These are phyloP conservation scores for Trichoderma reesei DNA, from an alignment of 495 filamentous ascomycete genomes.

Conservation along the genomic window DNA sequence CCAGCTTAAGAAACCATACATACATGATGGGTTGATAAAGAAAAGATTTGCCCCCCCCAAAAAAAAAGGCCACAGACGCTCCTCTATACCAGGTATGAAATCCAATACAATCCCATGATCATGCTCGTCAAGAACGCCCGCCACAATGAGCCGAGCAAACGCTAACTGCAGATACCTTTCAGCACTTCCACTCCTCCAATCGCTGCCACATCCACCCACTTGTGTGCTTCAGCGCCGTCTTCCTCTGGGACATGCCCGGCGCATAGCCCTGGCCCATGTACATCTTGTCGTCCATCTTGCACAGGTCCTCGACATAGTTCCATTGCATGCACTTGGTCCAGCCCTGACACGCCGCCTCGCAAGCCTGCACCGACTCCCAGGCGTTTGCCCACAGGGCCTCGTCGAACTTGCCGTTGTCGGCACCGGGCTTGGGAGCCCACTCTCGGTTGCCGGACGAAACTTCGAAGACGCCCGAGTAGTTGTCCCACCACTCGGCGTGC, in stretches of 20 bases:
- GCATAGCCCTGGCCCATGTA: background rate
- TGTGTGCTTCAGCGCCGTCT: background rate
- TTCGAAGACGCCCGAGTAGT: background rate
- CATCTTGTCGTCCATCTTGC: constrained; percentile 5
- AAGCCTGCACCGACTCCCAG: background rate
- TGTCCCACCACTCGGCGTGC: constrained; percentile 5
- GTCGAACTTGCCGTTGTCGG: background rate
- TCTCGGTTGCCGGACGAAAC: background rate
- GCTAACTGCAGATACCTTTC: background rate
- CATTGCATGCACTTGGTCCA: constrained; percentile 3
- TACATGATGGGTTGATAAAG: too few species aligned
- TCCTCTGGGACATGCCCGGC: background rate
- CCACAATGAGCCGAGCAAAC: background rate
- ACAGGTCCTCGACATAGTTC: constrained; percentile 1
- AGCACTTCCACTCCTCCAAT: constrained; percentile 2
- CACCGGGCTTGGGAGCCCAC: background rate
- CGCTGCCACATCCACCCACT: background rate
- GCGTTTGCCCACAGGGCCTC: background rate
- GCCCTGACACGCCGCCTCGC: background rate
- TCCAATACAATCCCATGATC: too few species aligned
- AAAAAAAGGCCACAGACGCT: too few species aligned
- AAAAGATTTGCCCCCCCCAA: too few species aligned
- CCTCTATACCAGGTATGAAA: too few species aligned
- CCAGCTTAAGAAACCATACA: too few species aligned
- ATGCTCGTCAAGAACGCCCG: background rate